Base-by-base conservation (phyloP, 192 early-diverging fungal species). In the Coemansia guatemalensis region DNA sequence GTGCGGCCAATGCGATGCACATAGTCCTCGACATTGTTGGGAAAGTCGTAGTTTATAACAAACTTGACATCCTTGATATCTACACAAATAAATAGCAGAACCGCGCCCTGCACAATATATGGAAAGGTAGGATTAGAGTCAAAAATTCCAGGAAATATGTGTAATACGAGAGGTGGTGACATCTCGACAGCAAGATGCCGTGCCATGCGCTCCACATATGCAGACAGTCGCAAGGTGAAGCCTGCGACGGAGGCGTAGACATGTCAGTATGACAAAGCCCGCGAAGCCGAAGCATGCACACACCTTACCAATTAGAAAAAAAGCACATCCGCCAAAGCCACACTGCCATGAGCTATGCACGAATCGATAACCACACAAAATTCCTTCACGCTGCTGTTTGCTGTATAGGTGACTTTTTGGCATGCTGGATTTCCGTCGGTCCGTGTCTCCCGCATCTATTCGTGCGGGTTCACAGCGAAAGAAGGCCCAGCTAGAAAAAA, bases 31-130 rank as follows among this genome's bases (percentile, higher is more conserved):
- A 92, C 85, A 64, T 90, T 96, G 64, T 87, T 87, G 23, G 96
- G 96, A 85, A 95, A 95, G 59, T 95, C 94, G 64, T 91, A 92
- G 78, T 99, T 99, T 82, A 99, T 93, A 17, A 99, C 96, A 76
- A 90, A 93, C 72, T 95, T 95, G 73, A 99, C 94, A 75, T 95
- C 92, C 73, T 94, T 94, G 80, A 93, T 86, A 78, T 93, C 91
- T 89, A 76, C 24, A 64, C 22, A n/a, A 39, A 48, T 21, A 58
- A 50, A 26, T 48, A 70, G 4, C 35, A 39, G 11, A 44, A 17
- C 39, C 11, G 39, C 39, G 3, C 12, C 0, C 9, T 44, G 14
- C 39, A 44, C 11, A 17, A 44, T 44, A 44, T 17, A 44, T 44
- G 14, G 14, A 2, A 17, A 44, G 11, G 39, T 17, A 3, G 12